These are phyloP conservation scores for Apiotrichum gracile DNA, from an alignment of 1,284 basidiomycete genomes.

Conservation along the genomic window DNA sequence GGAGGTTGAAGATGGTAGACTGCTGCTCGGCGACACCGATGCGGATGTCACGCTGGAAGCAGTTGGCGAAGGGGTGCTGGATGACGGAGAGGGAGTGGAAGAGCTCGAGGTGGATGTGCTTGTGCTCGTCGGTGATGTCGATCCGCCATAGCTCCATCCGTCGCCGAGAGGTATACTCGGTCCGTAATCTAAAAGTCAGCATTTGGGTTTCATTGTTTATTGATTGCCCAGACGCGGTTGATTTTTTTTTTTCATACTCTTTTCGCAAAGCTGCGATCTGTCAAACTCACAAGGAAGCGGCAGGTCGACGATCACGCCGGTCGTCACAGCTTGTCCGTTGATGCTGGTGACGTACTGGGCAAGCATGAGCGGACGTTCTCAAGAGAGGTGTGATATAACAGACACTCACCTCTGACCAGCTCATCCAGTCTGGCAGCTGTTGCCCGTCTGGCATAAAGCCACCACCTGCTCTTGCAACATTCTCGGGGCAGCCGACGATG, in stretches of 20 bases:
- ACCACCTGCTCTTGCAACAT: background rate
- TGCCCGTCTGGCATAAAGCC: conserved; percentile 23
- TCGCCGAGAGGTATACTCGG: conserved; percentile 22
- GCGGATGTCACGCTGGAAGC: background rate
- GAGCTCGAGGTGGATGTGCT: background rate
- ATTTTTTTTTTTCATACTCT: conserved; percentile 5
- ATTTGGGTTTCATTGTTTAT: background rate
- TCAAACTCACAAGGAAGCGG: conserved; percentile 27
- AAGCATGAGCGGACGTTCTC: no score
- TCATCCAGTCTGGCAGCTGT: conserved; percentile 24
- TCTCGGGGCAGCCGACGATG: conserved; percentile 10
- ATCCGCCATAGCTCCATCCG: conserved; percentile 24
- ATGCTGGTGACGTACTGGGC: conserved; percentile 20
- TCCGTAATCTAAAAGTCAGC: conserved; percentile 20
- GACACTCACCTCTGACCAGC: conserved; percentile 18
- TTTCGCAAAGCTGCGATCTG: conserved; percentile 1
- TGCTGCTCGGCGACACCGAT: background rate
- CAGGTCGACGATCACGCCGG: conserved; percentile 21
- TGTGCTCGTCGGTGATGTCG: conserved; percentile 8
- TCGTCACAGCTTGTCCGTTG: conserved; percentile 15
- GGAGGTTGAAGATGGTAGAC: background rate
- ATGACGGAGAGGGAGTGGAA: background rate
- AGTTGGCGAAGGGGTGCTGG: background rate
- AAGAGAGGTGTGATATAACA: background rate
- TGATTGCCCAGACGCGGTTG: background rate